phyloP scores from a whole-genome alignment of 192 early-diverging fungal genomes.

The Rhizophlyctis rosea region DNA sequence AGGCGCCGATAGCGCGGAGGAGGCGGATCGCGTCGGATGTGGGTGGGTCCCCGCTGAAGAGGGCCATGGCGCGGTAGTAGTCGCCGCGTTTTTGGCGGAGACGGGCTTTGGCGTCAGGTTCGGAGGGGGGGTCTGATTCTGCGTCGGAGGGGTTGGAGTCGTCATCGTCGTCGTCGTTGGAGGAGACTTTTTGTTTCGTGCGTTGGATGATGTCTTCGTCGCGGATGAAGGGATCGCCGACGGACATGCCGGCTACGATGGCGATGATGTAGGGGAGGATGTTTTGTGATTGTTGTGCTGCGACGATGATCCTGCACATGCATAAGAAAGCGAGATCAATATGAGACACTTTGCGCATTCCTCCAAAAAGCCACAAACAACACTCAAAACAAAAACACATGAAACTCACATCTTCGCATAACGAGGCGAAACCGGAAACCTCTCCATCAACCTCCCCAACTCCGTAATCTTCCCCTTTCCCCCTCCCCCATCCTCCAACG shows the following conservation, averaged over 20 bases:
- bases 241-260: slow-evolving; percentile 86
- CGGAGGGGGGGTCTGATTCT: slow-evolving; percentile 57
- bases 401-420: slow-evolving; percentile 72
- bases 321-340: slow-evolving; percentile 14
- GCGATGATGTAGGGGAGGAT: slow-evolving; percentile 83
- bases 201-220: slow-evolving; percentile 51
- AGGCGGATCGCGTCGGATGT: slow-evolving; percentile 85
- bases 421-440: slow-evolving; percentile 88
- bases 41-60: slow-evolving; percentile 71
- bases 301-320: slow-evolving; percentile 71
- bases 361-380: slow-evolving; percentile 77
- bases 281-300: slow-evolving; percentile 74
- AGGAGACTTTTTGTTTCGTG: slow-evolving; percentile 9
- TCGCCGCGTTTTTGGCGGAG: slow-evolving; percentile 59
- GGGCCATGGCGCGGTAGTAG: slow-evolving; percentile 67
- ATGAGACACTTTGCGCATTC: slow-evolving; percentile 48
- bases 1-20: slow-evolving; percentile 86
- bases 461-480: slow-evolving; percentile 69
- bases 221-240: slow-evolving; percentile 87
- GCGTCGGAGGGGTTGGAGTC: slow-evolving; percentile 47
- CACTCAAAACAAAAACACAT: slow-evolving; percentile 20
- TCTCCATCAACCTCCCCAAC: slow-evolving; percentile 82
- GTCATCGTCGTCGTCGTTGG: slow-evolving; percentile 48
- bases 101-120: no score
- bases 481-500: slow-evolving; percentile 55